Base-by-base conservation (phyloP, 768 basidiomycete species). In the Peribolospora kevripleyi region DNA sequence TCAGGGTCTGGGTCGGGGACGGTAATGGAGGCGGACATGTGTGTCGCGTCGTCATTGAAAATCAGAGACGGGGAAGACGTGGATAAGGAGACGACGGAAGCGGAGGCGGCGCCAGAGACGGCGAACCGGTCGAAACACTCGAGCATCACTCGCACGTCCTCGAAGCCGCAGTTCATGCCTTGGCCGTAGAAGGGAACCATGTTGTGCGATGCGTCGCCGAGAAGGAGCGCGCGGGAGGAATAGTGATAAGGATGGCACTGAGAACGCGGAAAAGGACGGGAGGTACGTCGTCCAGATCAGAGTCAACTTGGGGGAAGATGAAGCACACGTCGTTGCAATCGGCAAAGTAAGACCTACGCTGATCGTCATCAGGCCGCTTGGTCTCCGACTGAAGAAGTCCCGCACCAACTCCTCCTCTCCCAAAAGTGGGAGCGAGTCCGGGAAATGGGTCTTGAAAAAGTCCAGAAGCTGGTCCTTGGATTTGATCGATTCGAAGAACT, bases 111-210 rank as follows among this genome's bases (percentile, higher is more conserved):
- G 37, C 25, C 55, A 50, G 63, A 87, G 67, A 62, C 70, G 72
- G 64, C 73, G 67, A 82, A 78, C 57, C 79, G 73, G 55, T 76
- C 75, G 63, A 95, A 73, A 55, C 88, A 69, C 40, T 76, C 73
- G 57, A 79, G 76, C 60, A 98, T 74, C 53, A 97, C 77, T 61
- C 93, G 78, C 62, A 97, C 88, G 68, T 98, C 91, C 70, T 98
- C 91, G 53, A 98, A 75, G 11, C 91, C 91, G 65, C 90, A 93
- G 65, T 98, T 98, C 61, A 97, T 75, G 46, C 91, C 91, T 73
- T 98, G 91, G 47, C 91, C 84, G 66, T 83, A 88, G 70, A 88
- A 90, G 59, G 91, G 90, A n/a, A 90, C 88, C 88, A 97, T 95
- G 47, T 86, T 82, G 68, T 98, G 91, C 8, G 87, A 85, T 46